Evolutionary conservation across 768 basidiomycete genomes (phyloP), one percentile per base, ranked within the genome.

Genomic region (Sarcomyxa edulis): DNA sequence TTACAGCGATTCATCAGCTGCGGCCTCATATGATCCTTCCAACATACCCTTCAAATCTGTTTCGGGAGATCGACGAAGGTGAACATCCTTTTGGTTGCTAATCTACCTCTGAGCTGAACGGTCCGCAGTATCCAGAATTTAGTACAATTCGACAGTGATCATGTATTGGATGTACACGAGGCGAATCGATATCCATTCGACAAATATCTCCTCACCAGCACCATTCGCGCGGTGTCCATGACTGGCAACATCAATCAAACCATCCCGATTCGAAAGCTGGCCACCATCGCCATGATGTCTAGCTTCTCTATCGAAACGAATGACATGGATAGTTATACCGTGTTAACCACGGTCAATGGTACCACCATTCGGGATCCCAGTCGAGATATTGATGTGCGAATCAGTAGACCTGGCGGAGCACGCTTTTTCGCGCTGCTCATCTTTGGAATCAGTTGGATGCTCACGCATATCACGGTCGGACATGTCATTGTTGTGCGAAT

Each of bases 101-200:
- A 15, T n/a, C 35, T n/a, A 14, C 30, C 5, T 16, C n/a, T 10
- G 25, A 11, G 25, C 18, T 32, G 29, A 32, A 20, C 21, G 20
- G 11, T n/a, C 35, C 8, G 12, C 38, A 79, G 76, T 26, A 68
- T 77, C 18, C 72, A 76, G 48, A 73, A 68, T 43, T 59, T 76
- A 9, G 68, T 71, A 22, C 74, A 74, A 47, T 79, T 79, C 45
- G 71, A 76, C 47, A 74, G 69, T 37, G 70, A 73, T 44, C 71
- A 78, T 49, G 66, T 69, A 24, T 63, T 78, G 18, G 74, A 79
- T 42, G 73, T 75, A 8, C 72, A 74, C 42, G 55, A 70, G 52
- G 71, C 71, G 9, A 68, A 62, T 7, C 49, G 75, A 7, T 79
- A 78, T 47, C 77, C 77, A 1, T 79, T 78, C 52, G 77, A 79